These are phyloP conservation scores for Aspergillus bertholletiae DNA, from an alignment of 495 filamentous ascomycete species.

Conservation along the genomic window DNA sequence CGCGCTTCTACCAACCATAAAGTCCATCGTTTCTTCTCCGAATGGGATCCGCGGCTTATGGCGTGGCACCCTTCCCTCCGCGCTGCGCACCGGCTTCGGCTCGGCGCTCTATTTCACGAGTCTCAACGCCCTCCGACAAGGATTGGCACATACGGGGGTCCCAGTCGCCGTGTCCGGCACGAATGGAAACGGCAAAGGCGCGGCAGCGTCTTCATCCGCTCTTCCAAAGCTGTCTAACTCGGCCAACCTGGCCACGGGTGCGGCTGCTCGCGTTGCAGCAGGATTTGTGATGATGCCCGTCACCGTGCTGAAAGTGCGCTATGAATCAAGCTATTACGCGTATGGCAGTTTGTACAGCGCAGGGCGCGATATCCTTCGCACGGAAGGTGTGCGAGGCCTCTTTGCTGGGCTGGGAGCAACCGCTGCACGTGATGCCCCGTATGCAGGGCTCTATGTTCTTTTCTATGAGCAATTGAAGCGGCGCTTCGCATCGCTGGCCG, in stretches of 20 bases:
- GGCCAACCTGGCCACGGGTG: slow-evolving; percentile 82
- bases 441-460: slow-evolving; percentile 90
- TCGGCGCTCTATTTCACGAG: slow-evolving; percentile 92
- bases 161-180: slow-evolving; percentile 20
- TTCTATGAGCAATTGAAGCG: slow-evolving; percentile 91
- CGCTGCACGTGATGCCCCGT: slow-evolving; percentile 88
- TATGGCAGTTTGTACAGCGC: slow-evolving; percentile 78
- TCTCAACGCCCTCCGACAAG: slow-evolving; percentile 76
- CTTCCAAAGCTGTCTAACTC: slow-evolving; percentile 82
- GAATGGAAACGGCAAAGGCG: slow-evolving; percentile 10
- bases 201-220: slow-evolving; percentile 61
- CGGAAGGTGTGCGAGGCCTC: slow-evolving; percentile 78
- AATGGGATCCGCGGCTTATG: slow-evolving; percentile 74
- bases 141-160: slow-evolving; percentile 48
- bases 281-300: slow-evolving; percentile 95
- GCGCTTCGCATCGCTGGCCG: slow-evolving; percentile 43
- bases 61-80: slow-evolving; percentile 89
- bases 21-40: slow-evolving; percentile 59
- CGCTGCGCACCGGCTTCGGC: slow-evolving; percentile 87
- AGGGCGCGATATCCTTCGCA: slow-evolving; percentile 65
- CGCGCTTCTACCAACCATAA: slow-evolving; percentile 67
- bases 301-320: slow-evolving; percentile 95
- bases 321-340: slow-evolving; percentile 78
- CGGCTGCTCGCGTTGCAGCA: slow-evolving; percentile 75
- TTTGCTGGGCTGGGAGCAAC: slow-evolving; percentile 94